phyloP scores from a whole-genome alignment of 1,139 yeast species.

The Yamadazyma songkhlaensis region DNA sequence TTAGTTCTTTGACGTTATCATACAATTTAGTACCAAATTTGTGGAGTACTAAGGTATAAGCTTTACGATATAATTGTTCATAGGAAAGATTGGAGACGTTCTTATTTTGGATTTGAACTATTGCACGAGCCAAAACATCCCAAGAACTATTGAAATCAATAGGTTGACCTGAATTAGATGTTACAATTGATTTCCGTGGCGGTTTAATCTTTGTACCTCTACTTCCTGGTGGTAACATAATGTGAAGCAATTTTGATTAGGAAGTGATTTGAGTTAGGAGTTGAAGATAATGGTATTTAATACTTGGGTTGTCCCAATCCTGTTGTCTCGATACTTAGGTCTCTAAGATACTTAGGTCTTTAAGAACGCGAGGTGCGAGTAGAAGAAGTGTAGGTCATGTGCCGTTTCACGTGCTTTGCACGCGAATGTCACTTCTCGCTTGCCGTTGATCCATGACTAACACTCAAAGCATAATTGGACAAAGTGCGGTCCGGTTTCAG shows the following conservation, averaged over 20 bases:
- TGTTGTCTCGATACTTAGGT: too few relatives aligned
- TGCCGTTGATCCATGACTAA: neutral
- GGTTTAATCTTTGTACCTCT: slow-evolving; percentile 67
- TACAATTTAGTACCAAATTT: slow-evolving; percentile 73
- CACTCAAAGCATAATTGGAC: neutral
- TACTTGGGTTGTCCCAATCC: too few relatives aligned
- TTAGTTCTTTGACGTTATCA: slow-evolving; percentile 53
- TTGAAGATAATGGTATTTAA: too few relatives aligned
- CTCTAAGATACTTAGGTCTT: too few relatives aligned
- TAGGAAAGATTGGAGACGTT: slow-evolving; percentile 77
- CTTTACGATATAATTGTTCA: slow-evolving; percentile 79
- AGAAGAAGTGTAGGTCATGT: too few relatives aligned
- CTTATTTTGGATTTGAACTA: slow-evolving; percentile 69
- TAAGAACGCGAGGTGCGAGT: too few relatives aligned
- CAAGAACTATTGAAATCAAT: slow-evolving; percentile 72
- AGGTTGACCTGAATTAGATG: slow-evolving; percentile 22
- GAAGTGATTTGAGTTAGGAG: too few relatives aligned
- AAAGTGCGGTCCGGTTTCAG: neutral
- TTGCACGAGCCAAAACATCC: slow-evolving; percentile 69
- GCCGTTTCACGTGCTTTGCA: too few relatives aligned
- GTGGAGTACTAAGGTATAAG: slow-evolving; percentile 74
- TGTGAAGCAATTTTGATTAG: too few relatives aligned
- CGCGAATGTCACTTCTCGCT: too few relatives aligned
- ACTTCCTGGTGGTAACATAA: slow-evolving; percentile 34
- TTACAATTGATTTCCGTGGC: slow-evolving; percentile 53